Evolutionary conservation across 805 yeast genomes (phyloP).

Genomic region (Martiniozyma abietophila): DNA sequence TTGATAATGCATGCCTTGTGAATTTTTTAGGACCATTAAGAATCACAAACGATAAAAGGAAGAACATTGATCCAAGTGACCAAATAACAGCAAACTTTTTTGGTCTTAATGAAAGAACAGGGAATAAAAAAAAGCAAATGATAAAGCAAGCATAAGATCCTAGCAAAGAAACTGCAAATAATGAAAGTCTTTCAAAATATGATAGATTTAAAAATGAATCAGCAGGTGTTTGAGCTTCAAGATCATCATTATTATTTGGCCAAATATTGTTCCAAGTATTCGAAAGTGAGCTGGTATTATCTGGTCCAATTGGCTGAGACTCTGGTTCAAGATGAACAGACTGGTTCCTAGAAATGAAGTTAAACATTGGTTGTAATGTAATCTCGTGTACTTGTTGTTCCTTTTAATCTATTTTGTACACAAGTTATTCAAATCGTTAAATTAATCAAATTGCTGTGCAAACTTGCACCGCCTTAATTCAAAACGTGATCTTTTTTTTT

Average conservation of each 20-base stretch:
- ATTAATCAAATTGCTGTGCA: no score
- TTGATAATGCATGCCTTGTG: slow-evolving; percentile 52
- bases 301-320: no score
- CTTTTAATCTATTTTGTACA: no score
- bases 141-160: slow-evolving; percentile 68
- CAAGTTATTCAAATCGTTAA: no score
- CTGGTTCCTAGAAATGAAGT: no score
- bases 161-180: slow-evolving; percentile 63
- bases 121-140: slow-evolving; percentile 69
- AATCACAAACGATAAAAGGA: slow-evolving; percentile 74
- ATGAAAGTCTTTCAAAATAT: slow-evolving; percentile 64
- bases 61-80: slow-evolving; percentile 79
- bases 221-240: neutral
- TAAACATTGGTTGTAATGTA: no score
- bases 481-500: no score
- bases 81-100: slow-evolving; percentile 77
- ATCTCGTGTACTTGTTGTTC: no score
- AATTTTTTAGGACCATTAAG: slow-evolving; percentile 82
- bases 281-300: no score
- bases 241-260: slow-evolving; percentile 2
- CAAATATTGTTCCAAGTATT: no score
- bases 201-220: slow-evolving; percentile 40
- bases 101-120: slow-evolving; percentile 74
- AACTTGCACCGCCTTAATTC: no score
- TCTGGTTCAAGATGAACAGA: no score